Conservation (phyloP, 805 yeast species). For the Priceomyces haplophilus region DNA sequence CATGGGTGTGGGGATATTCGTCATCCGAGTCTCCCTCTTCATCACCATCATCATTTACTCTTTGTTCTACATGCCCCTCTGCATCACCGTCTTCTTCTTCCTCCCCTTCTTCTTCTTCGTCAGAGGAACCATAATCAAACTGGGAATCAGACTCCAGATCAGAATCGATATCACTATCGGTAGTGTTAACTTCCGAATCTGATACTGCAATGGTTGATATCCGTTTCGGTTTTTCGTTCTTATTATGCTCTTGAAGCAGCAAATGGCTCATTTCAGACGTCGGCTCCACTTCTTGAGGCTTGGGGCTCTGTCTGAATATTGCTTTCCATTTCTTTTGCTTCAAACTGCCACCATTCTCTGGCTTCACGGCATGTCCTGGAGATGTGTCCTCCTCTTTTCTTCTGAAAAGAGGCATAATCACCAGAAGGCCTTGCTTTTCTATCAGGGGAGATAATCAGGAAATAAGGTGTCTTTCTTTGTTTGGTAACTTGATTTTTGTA, state of each 20-base stretch:
- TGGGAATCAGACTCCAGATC: conserved; percentile 2
- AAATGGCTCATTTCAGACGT: not conserved
- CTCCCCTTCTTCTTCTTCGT: conserved; percentile 19
- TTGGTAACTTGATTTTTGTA: conserved; percentile 7
- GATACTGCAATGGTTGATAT: conserved; percentile 11
- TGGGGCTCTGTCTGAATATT: not conserved
- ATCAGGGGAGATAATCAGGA: no score
- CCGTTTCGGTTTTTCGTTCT: conserved; percentile 5
- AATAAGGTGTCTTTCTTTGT: no score
- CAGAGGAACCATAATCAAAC: conserved; percentile 3
- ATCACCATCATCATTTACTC: no score
- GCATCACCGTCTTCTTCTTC: no score
- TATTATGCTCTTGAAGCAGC: not conserved
- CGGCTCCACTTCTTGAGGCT: not conserved
- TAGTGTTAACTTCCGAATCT: conserved; percentile 10
- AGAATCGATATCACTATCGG: conserved; percentile 9
- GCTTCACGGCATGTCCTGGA: not conserved
- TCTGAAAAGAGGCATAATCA: conserved; percentile 4
- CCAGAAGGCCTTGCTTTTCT: not conserved
- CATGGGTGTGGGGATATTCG: conserved; percentile 22
- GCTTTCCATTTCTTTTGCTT: conserved; percentile 2
- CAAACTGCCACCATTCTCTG: not conserved
- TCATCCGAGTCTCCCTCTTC: conserved; percentile 13
- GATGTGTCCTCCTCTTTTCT: not conserved
- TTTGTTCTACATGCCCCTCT: no score